Conservation (phyloP, 257 asterid genomes). For the Linderniella brevidens region DNA sequence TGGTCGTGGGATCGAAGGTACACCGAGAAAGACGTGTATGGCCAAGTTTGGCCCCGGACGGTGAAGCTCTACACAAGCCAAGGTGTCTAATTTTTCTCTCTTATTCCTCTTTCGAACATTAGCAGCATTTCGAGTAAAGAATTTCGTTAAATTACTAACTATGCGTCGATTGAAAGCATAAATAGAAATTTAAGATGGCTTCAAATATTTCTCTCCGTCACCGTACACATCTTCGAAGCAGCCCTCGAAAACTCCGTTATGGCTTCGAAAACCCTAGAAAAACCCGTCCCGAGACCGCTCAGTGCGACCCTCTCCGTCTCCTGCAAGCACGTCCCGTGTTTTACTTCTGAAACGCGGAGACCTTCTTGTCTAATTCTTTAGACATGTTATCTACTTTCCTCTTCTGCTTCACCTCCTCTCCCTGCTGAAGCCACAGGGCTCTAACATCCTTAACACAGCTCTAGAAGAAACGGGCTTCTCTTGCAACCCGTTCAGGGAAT, state of each 20-base stretch:
- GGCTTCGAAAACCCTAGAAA: slow-evolving; percentile 61
- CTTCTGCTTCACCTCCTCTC: slow-evolving; percentile 70
- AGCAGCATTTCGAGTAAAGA: too few relatives aligned
- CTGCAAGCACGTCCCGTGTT: slow-evolving; percentile 44
- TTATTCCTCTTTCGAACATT: too few relatives aligned
- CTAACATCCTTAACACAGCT: slow-evolving; percentile 66
- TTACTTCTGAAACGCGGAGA: slow-evolving; percentile 36
- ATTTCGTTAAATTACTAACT: too few relatives aligned
- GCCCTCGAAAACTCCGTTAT: slow-evolving; percentile 58
- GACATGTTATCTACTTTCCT: slow-evolving; percentile 62
- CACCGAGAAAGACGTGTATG: slow-evolving; percentile 63
- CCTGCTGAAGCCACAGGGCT: slow-evolving; percentile 77
- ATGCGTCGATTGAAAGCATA: too few relatives aligned
- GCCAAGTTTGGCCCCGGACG: slow-evolving; percentile 78
- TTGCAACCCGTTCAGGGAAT: slow-evolving; percentile 41
- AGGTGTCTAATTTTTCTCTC: slow-evolving; percentile 16
- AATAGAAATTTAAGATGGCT: too few relatives aligned
- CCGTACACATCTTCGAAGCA: slow-evolving; percentile 35
- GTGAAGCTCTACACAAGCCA: slow-evolving; percentile 37
- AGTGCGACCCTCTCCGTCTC: slow-evolving; percentile 60
- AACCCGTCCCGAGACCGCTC: slow-evolving; percentile 72
- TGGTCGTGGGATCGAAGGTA: slow-evolving; percentile 97
- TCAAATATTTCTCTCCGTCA: too few relatives aligned
- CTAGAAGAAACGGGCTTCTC: slow-evolving; percentile 45
- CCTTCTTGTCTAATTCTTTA: slow-evolving; percentile 54